phyloP scores from a whole-genome alignment of 352 stramenopile genomes.

The Globisporangium echinulatum region DNA sequence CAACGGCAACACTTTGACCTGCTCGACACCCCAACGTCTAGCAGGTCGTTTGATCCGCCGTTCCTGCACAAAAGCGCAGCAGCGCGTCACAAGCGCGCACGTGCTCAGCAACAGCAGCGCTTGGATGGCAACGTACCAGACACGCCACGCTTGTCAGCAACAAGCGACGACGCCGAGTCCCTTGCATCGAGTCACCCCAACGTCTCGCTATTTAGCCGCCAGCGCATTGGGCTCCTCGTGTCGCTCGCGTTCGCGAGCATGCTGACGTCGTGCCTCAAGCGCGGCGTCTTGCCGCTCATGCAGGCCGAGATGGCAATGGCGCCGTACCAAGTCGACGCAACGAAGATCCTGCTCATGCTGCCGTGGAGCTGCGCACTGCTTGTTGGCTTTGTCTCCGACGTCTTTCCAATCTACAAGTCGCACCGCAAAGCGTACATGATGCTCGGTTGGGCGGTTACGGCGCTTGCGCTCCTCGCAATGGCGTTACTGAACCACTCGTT shows the following conservation, averaged over 20 bases:
- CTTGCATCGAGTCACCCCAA: conserved; percentile 10
- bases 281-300: conserved; percentile 29
- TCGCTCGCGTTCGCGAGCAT: conserved; percentile 34
- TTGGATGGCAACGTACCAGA: too few relatives aligned
- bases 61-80: conserved; percentile 18
- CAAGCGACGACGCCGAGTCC: conserved; percentile 10
- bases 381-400: conserved; percentile 15
- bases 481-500: conserved; percentile 26
- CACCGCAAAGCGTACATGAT: conserved; percentile 19
- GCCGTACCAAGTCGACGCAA: conserved; percentile 28
- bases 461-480: conserved; percentile 29
- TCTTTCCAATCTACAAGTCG: conserved; percentile 12
- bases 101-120: neutral
- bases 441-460: conserved; percentile 15
- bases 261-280: conserved; percentile 35
- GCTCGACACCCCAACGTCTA: too few relatives aligned
- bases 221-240: conserved; percentile 27
- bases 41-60: conserved; percentile 7
- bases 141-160: too few relatives aligned
- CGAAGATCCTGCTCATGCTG: conserved; percentile 27
- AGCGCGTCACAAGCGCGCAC: conserved; percentile 3
- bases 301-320: conserved; percentile 30
- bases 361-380: conserved; percentile 28
- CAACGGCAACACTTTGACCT: too few relatives aligned
- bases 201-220: conserved; percentile 17